Evolutionary conservation across 148 eudicot species (phyloP), one percentile per base, ranked within the genome.

Genomic region (Diospyros lotus): DNA sequence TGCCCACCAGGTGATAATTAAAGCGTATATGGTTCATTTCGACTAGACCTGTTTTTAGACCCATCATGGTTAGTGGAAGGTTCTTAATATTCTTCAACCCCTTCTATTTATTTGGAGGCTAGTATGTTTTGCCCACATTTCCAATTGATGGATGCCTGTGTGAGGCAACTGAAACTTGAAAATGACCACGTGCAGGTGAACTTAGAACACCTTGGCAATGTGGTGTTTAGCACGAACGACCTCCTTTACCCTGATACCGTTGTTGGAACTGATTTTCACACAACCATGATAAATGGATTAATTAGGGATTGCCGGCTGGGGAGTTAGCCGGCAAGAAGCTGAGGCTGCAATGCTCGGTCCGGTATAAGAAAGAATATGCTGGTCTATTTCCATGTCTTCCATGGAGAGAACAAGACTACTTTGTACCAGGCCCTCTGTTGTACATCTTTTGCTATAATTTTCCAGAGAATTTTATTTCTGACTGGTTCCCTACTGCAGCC

Each of bases 191-290:
- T 64, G n/a, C 50, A 64, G 18, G 48, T 64, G 45, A 64, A 64
- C 17, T 64, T 42, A 12, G 68, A 64, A 64, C 42, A 64, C 68
- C 50, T 64, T 61, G 65, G 65, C 4, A 64, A n/a, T 41, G 68
- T 43, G n/a, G 68, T 64, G 68, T 64, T 64, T 64, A 64, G 12
- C 48, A 64, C 14, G 42, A 48, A 64, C 3, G 68, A n/a, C 45
- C 3, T 64, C 48, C 68, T 64, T 64, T 64, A 64, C 17, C 68
- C 48, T 11, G 68, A 64, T 64, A 64, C 48, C 12, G 50, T 64
- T 64, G 50, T 64, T 4, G 68, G 50, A 40, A 64, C 50, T 41
- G 50, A 64, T 40, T 64, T n/a, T 2, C 68, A 64, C 68, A 64
- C 48, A 43, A 64, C 68, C 1, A 64, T 64, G 68, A 64, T 42